Evolutionary conservation across 306 rosid species (phyloP), one percentile per base, ranked within the genome.

Genomic region (Citrullus amarus): DNA sequence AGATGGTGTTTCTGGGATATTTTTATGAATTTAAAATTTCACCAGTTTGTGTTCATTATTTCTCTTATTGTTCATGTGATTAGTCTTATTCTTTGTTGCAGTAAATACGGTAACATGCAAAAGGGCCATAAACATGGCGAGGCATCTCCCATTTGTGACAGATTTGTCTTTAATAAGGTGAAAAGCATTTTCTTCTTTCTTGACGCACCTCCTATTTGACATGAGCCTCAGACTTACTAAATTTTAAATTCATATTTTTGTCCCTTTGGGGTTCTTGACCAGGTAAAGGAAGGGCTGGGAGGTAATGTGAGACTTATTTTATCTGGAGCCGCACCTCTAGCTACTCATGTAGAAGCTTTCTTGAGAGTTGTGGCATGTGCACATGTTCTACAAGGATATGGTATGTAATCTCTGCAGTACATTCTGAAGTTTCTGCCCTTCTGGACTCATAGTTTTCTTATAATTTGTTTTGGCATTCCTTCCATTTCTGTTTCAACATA

Each of bases 311-410:
- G 99, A 55, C 88, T 95, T 78, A 95, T 95, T 84, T 83, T 95
- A 66, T 95, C 99, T 83, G 99, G 97, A 82, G 99, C 97, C 70
- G 99, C 99, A 81, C 99, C 99, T 69, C 91, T 95, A 22, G 79
- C 97, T 70, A 44, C 84, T 28, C 96, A 92, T 48, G 99, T 92
- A 56, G 99, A 95, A 86, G 79, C 81, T 71, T 95, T 84, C 86
- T 83, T 95, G 71, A 85, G 97, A 67, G 99, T 95, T 82, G 99
- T 95, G 82, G 67, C 98, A 34, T 95, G 99, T 83, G 81, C 96
- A 71, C 97, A 95, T 84, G 97, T 95, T 86, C 80, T 95, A 66
- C 99, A 95, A 86, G 99, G 99, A 95, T 95, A 95, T 80, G 99
- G 99, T 95, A 86, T 77, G 84, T 61, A 65, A 78, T 67, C 12